Percentiles rank a stretch among this genome's conserved stretches.
phyloP scores from a whole-genome alignment of 176 grass and related monocot species.

The Areca catechu region DNA sequence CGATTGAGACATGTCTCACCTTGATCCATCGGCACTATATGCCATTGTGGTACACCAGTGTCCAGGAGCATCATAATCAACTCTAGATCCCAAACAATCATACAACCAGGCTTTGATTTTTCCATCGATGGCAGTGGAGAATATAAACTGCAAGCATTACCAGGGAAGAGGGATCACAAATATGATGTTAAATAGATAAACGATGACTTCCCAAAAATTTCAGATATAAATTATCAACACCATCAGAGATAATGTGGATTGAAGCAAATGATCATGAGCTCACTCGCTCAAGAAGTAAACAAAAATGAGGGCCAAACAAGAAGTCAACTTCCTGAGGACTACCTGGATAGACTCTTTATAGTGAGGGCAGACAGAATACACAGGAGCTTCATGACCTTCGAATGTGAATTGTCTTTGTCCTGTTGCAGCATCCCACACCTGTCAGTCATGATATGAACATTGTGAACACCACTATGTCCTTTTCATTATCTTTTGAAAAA shows the following conservation, averaged over 20 bases:
- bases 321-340: not conserved
- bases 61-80: conserved; percentile 11
- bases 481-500: not conserved
- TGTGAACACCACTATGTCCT: not conserved
- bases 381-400: conserved; percentile 19
- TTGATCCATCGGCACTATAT: not conserved
- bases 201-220: too few species aligned
- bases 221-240: not conserved
- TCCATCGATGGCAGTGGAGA: conserved; percentile 15
- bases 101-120: conserved; percentile 20
- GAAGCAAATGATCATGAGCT: not conserved
- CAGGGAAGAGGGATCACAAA: not conserved
- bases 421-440: conserved; percentile 15
- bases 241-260: not conserved
- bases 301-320: not conserved
- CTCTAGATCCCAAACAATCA: conserved; percentile 9
- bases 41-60: conserved; percentile 6
- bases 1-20: not conserved
- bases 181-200: too few species aligned
- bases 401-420: conserved; percentile 1
- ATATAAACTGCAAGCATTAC: conserved; percentile 10
- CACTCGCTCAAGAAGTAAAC: not conserved
- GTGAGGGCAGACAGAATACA: conserved; percentile 16
- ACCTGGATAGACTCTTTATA: conserved; percentile 16
- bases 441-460: not conserved